Base-by-base conservation (phyloP, 768 basidiomycete genomes). In the Serendipita indica region DNA sequence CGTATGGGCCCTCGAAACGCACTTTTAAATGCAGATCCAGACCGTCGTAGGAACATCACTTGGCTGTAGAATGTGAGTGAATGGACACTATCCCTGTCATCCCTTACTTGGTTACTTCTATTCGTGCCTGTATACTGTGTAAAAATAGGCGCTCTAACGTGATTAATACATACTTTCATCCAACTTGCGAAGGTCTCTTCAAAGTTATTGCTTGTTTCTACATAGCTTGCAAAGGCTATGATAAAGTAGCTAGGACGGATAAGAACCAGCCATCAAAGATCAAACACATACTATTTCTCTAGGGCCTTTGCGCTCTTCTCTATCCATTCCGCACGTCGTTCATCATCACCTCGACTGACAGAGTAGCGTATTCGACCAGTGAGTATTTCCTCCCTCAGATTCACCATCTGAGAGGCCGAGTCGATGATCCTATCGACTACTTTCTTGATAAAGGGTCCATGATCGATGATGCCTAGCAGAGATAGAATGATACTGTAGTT, bases 381-480 rank as follows among this genome's bases (percentile, higher is more conserved):
- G 30, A 98, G 73, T 34, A 98, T 84, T 61, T 88, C 86, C 71
- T 98, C 93, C 46, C 94, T 79, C 10, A 99, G 69, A 66, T 98
- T 94, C 32, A 82, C 81, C 18, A 97, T 90, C 59, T 93, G 89
- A 67, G 94, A 91, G 63, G 85, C 91, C 33, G 82, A 76, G 67
- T 99, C 93, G 58, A 98, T 84, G 60, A 96, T 80, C 12, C 81
- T 78, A 70, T 99, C 96, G 0, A 93, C 93, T 1, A 98, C 75
- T 58, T 74, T 81, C 74, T 99, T 99, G n/a, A 83, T 52, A 20
- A 52, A 33, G 12, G 16, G 18, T 0, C 96, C 96, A 57, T 85
- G 77, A 63, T 98, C 96, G 46, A 99, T 71, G 64, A 85, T 91
- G n/a, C 93, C 93, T 3, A 98, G 75, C 45, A 99, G 76, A 66